Evolutionary conservation across 495 filamentous ascomycete species (phyloP).

Genomic region (Sordaria brevicollis): DNA sequence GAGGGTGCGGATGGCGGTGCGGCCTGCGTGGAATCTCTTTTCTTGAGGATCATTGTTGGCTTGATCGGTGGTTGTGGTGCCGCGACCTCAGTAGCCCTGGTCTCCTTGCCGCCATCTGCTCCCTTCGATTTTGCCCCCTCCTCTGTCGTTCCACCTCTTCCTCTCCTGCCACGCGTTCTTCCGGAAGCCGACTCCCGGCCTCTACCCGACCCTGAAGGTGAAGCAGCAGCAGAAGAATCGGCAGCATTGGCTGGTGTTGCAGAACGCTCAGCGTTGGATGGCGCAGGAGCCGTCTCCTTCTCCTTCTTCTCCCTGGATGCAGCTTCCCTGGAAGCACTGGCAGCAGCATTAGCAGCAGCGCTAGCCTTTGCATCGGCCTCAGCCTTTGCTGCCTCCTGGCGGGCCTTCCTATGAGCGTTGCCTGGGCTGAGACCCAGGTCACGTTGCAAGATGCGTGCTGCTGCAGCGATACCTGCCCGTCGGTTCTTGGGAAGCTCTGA

Average conservation of each 20-base stretch:
- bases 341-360: constrained; percentile 9
- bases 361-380: constrained; percentile 33
- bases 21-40: constrained; percentile 23
- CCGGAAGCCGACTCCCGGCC: constrained; percentile 18
- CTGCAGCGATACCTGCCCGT: constrained; percentile 62
- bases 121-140: constrained; percentile 11
- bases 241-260: constrained; percentile 19
- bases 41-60: constrained; percentile 29
- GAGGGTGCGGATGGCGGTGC: constrained; percentile 14
- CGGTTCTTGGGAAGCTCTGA: constrained; percentile 33
- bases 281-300: constrained; percentile 11
- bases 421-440: constrained; percentile 74
- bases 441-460: constrained; percentile 78
- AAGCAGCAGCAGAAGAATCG: constrained; percentile 1
- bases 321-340: constrained; percentile 25
- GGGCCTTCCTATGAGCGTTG: constrained; percentile 43
- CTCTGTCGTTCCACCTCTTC: constrained; percentile 12
- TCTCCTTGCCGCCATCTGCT: constrained; percentile 11
- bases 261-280: constrained; percentile 13
- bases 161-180: constrained; percentile 15
- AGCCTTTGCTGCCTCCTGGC: constrained; percentile 41
- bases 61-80: constrained; percentile 11
- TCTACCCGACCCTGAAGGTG: neutral
- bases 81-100: constrained; percentile 5
- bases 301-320: constrained; percentile 4